A percentile compares a stretch with the other conserved stretches of the same genome.
Evolutionary conservation across 2,329 filamentous ascomycete species (phyloP).

Genomic region (Ophiocordyceps camponoti-saundersi): DNA sequence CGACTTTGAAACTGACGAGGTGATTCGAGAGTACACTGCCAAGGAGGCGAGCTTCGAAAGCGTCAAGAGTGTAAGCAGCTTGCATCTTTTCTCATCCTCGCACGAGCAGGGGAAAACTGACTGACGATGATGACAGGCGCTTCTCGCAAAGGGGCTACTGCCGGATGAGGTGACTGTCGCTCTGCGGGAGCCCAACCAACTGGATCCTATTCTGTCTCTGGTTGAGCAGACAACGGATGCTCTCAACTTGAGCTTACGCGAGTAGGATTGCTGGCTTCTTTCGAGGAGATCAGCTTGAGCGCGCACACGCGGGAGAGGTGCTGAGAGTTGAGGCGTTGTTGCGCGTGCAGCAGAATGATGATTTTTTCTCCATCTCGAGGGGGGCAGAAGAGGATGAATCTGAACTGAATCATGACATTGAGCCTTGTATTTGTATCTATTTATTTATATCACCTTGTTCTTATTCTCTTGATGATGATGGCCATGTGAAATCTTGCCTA

Average conservation of each 20-base stretch:
- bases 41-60: slow-evolving; percentile 68
- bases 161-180: slow-evolving; percentile 62
- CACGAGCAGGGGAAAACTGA: background rate
- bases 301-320: too few relatives aligned
- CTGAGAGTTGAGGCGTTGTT: too few relatives aligned
- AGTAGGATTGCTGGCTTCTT: background rate
- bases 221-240: slow-evolving; percentile 51
- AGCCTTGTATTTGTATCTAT: too few relatives aligned
- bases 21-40: slow-evolving; percentile 81
- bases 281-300: background rate
- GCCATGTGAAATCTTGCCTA: too few relatives aligned
- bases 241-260: slow-evolving; percentile 6
- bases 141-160: slow-evolving; percentile 29
- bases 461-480: too few relatives aligned
- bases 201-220: slow-evolving; percentile 52
- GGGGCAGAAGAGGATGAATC: too few relatives aligned
- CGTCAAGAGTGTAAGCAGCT: slow-evolving; percentile 46
- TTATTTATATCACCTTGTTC: too few relatives aligned
- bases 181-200: slow-evolving; percentile 62
- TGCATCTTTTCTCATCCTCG: background rate
- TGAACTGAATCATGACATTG: too few relatives aligned
- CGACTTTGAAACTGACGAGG: slow-evolving; percentile 63
- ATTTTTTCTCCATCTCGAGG: too few relatives aligned
- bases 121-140: slow-evolving; percentile 17
- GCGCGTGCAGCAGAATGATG: too few relatives aligned